Base-by-base conservation (phyloP, 306 rosid genomes). In the Pachyrhizus erosus region DNA sequence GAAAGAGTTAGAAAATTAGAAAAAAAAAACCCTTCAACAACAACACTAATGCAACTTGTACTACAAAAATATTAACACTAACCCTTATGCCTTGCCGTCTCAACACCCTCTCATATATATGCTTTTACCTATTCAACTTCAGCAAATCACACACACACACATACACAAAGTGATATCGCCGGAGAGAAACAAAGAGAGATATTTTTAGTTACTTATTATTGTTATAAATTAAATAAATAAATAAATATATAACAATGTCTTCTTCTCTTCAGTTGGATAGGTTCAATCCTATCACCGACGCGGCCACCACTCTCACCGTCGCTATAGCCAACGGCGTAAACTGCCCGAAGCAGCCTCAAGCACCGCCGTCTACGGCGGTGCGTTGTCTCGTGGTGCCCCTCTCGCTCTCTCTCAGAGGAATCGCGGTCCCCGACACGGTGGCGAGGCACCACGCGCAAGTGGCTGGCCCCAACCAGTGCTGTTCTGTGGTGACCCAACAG, bases 401-500 rank as follows among this genome's bases (percentile, higher is more conserved):
- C n/a, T n/a, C n/a, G n/a, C 7, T 49, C 42, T n/a, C 55, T 82
- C 34, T 70, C 48, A 34, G 49, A 1, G 52, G 55, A 3, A 18
- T n/a, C 52, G 21, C 5, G 48, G 26, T 17, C 4, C n/a, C 76
- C 1, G 81, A 84, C 26, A 34, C 69, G 0, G 80, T 43, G 51
- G 46, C 76, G 1, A 75, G 69, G 11, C 79, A 67, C 83, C 90
- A 88, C 83, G 81, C 78, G 3, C 87, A 80, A 82, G 11, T 43
- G 52, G 88, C 78, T 52, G 87, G 85, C 1, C 70, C 81, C 20
- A 73, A 87, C 73, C 94, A 90, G 88, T 88, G 89, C 69, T 84
- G 85, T 82, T 88, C 93, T 71, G 80, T 80, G 10, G 85, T 90
- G 5, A 84, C 82, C 2, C 90, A 85, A 24, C 12, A 60, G 11